Conservation (phyloP, 805 yeast genomes). For the Barnettozyma populi region DNA sequence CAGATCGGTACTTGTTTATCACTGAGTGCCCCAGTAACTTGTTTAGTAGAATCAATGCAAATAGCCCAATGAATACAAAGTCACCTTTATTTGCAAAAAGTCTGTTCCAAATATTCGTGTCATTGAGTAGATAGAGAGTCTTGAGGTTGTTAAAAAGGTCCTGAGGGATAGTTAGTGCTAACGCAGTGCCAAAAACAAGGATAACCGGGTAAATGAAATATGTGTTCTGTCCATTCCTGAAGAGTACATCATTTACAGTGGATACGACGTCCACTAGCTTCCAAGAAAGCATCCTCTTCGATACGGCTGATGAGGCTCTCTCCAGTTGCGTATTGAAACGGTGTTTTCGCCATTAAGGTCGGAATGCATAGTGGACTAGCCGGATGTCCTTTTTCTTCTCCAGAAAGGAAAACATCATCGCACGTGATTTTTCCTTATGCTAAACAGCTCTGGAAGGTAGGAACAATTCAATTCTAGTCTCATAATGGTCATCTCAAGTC, state of each 20-base stretch:
- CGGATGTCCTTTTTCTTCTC: not conserved
- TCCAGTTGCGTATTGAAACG: not conserved
- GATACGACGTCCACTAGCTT: not conserved
- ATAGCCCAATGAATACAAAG: conserved; percentile 10
- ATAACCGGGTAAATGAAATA: conserved; percentile 8
- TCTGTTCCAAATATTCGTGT: conserved; percentile 12
- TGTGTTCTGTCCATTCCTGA: conserved; percentile 5
- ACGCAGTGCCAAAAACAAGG: conserved; percentile 5
- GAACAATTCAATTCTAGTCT: not conserved
- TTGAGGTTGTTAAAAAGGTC: conserved; percentile 8
- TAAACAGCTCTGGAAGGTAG: not conserved
- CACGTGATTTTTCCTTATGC: conserved; percentile 7
- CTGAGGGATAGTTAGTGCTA: conserved; percentile 5
- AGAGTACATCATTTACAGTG: conserved; percentile 1
- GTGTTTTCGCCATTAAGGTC: not conserved
- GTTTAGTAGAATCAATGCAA: conserved; percentile 4
- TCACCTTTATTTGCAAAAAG: conserved; percentile 18
- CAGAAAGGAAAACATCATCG: conserved; percentile 3
- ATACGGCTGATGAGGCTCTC: not conserved
- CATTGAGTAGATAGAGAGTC: conserved; percentile 9
- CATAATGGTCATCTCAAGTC: not conserved
- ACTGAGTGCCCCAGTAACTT: conserved; percentile 2
- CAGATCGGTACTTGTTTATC: conserved; percentile 4
- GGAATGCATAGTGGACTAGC: not conserved
- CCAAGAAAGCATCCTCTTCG: not conserved